A percentile compares a stretch with the other conserved stretches of the same genome.
These are phyloP conservation scores for Rhizophora apiculata DNA, from an alignment of 345 rosid genomes.

Conservation along the genomic window DNA sequence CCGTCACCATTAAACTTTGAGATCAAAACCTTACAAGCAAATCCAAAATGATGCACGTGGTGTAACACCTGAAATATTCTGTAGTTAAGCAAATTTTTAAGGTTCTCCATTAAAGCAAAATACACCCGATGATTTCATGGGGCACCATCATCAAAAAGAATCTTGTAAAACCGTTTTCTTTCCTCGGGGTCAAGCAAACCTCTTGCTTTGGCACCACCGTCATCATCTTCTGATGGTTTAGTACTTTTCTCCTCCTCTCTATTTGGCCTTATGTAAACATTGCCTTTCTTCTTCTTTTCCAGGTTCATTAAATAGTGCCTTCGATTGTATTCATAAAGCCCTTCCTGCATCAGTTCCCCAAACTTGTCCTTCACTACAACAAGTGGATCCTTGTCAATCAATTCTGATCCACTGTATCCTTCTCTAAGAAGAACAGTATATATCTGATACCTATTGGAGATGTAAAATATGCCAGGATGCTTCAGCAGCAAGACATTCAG, in stretches of 20 bases:
- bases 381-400: slow-evolving; percentile 74
- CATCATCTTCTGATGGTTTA: slow-evolving; percentile 46
- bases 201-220: slow-evolving; percentile 38
- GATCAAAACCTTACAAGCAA: background rate
- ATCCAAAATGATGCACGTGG: background rate
- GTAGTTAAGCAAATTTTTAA: background rate
- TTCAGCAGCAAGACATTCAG: slow-evolving; percentile 68
- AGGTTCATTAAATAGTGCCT: slow-evolving; percentile 50
- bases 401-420: slow-evolving; percentile 65
- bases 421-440: slow-evolving; percentile 88
- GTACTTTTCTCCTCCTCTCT: slow-evolving; percentile 32
- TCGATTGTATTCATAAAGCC: slow-evolving; percentile 67
- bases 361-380: slow-evolving; percentile 78
- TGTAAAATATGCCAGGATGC: slow-evolving; percentile 80
- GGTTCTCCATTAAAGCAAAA: background rate
- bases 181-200: slow-evolving; percentile 80
- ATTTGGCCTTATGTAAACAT: slow-evolving; percentile 29
- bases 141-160: slow-evolving; percentile 56
- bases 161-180: slow-evolving; percentile 73
- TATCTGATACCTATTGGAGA: slow-evolving; percentile 75
- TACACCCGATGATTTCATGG: slow-evolving; percentile 21
- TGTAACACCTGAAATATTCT: background rate
- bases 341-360: slow-evolving; percentile 90
- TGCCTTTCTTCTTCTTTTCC: slow-evolving; percentile 63
- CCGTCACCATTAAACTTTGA: no score